phyloP scores from a whole-genome alignment of 805 yeast species.

The Candida loeiensis region DNA sequence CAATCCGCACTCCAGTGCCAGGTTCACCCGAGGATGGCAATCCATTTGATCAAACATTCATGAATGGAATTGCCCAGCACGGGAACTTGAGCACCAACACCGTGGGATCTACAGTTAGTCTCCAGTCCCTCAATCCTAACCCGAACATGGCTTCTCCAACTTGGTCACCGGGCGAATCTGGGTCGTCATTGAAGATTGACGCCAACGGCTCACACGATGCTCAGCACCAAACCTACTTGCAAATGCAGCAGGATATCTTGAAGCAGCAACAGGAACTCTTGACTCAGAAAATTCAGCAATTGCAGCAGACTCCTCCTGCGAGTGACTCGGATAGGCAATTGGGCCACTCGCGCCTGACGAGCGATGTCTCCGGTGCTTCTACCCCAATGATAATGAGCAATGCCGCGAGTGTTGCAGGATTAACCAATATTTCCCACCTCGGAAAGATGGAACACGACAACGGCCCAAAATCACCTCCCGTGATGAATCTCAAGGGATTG shows the following conservation, averaged over 20 bases:
- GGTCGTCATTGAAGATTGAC: not conserved
- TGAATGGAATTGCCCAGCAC: conserved; percentile 7
- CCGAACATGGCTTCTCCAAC: conserved; percentile 6
- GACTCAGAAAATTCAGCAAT: conserved; percentile 3
- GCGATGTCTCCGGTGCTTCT: conserved; percentile 1
- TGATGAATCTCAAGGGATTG: conserved; percentile 1
- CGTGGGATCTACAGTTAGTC: conserved; percentile 8
- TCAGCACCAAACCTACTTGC: conserved; percentile 36
- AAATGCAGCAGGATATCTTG: conserved; percentile 36
- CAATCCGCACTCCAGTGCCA: conserved; percentile 29
- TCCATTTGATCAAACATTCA: conserved; percentile 37
- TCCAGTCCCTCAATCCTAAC: not conserved
- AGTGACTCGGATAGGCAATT: not conserved
- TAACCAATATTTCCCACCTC: not conserved
- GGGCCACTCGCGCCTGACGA: conserved; percentile 5
- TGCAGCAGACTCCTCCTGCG: conserved; percentile 3
- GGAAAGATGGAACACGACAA: not conserved
- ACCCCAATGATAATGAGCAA: not conserved
- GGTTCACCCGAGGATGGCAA: conserved; percentile 27
- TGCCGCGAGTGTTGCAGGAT: conserved; percentile 1
- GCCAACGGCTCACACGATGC: conserved; percentile 14
- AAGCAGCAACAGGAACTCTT: conserved; percentile 35
- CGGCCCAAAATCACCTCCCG: not conserved
- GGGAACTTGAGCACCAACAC: conserved; percentile 7
- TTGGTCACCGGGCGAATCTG: conserved; percentile 5